Evolutionary conservation across 176 grass and related monocot genomes (phyloP).

Genomic region (Leersia perrieri): DNA sequence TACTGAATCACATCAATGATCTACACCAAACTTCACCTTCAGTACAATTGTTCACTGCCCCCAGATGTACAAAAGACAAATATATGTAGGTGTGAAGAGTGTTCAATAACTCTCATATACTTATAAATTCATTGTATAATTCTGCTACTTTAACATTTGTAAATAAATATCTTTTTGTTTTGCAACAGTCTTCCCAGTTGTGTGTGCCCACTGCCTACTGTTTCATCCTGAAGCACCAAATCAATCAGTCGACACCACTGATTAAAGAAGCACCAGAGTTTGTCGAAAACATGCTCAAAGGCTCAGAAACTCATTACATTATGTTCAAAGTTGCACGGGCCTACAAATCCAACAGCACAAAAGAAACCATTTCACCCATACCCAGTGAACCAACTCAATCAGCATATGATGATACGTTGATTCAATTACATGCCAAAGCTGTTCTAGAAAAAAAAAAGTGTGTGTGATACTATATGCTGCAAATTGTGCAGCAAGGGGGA

Average conservation of each 20-base stretch:
- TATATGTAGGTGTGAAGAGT: not conserved
- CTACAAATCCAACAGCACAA: not conserved
- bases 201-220: not conserved
- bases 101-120: not conserved
- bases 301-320: not conserved
- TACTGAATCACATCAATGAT: not conserved
- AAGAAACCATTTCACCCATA: not conserved
- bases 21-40: no score
- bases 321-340: not conserved
- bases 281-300: not conserved
- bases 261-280: not conserved
- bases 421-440: conserved; percentile 12
- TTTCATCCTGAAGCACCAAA: not conserved
- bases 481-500: not conserved
- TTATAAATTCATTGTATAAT: not conserved
- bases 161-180: not conserved
- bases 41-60: not conserved
- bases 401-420: not conserved
- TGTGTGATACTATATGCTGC: not conserved
- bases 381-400: not conserved
- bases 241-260: not conserved
- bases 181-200: not conserved
- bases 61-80: not conserved
- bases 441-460: not conserved
- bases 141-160: not conserved